Evolutionary conservation across 2,329 filamentous ascomycete species (phyloP).

Genomic region (Metarhizium sp.): DNA sequence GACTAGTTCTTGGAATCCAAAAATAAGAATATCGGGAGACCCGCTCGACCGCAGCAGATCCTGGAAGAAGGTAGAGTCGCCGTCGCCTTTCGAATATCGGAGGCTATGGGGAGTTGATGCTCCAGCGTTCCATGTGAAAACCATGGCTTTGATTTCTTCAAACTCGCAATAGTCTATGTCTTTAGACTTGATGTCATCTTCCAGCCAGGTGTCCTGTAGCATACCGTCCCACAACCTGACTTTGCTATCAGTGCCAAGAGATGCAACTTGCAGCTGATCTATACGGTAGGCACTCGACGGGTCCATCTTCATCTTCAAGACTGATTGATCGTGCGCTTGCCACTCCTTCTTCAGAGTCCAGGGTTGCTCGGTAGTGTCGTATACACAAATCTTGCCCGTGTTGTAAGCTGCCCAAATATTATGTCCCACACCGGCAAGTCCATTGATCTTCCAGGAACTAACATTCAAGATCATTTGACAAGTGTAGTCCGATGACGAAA

Average conservation of each 20-base stretch:
- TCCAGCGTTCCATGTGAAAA: constrained; percentile 95
- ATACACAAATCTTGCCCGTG: constrained; percentile 87
- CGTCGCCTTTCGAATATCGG: constrained; percentile 59
- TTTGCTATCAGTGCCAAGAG: constrained; percentile 78
- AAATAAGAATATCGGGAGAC: constrained; percentile 82
- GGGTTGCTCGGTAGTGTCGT: constrained; percentile 72
- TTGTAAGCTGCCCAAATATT: constrained; percentile 92
- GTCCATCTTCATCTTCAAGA: constrained; percentile 70
- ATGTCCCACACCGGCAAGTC: constrained; percentile 68
- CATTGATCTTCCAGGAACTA: constrained; percentile 92
- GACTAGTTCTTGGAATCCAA: constrained; percentile 97
- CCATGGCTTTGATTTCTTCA: constrained; percentile 65
- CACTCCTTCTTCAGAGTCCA: constrained; percentile 94
- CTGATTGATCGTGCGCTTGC: constrained; percentile 78
- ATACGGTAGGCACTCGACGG: constrained; percentile 75
- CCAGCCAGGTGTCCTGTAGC: constrained; percentile 90
- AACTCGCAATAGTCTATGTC: constrained; percentile 82
- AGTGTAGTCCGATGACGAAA: constrained; percentile 65
- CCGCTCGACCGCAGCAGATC: constrained; percentile 68
- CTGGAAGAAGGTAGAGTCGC: constrained; percentile 70
- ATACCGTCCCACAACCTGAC: constrained; percentile 86
- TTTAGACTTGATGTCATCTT: constrained; percentile 74
- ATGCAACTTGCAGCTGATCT: constrained; percentile 75
- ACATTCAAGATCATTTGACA: constrained; percentile 77
- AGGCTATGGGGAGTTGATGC: constrained; percentile 86